Evolutionary conservation across 352 stramenopile species (phyloP).

Genomic region (Phytophthora pistaciae): DNA sequence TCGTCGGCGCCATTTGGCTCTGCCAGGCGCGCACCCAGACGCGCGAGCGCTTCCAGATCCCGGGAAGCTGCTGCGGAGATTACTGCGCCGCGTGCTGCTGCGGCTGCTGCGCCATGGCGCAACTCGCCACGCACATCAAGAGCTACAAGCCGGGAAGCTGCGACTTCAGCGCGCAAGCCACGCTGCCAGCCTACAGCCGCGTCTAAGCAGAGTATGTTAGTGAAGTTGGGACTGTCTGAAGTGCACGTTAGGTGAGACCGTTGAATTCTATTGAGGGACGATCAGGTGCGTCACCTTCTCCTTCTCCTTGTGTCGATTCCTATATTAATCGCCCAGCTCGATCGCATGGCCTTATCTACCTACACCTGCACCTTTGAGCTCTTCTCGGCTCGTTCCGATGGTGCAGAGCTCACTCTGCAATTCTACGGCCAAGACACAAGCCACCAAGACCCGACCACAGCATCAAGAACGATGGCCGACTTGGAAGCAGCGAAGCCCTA

Average conservation of each 20-base stretch:
- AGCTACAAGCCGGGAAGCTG: conserved; percentile 56
- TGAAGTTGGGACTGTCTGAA: no score
- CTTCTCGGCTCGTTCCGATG: neutral
- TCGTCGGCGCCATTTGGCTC: conserved; percentile 23
- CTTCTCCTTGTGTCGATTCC: no score
- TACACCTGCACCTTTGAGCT: no score
- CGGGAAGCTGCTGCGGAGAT: conserved; percentile 37
- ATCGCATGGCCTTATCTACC: neutral
- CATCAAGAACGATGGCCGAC: conserved; percentile 2
- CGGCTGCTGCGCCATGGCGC: conserved; percentile 43
- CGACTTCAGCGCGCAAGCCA: conserved; percentile 42
- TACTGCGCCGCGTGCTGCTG: conserved; percentile 42
- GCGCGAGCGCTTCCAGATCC: conserved; percentile 47
- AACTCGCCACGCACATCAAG: conserved; percentile 58
- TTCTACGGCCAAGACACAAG: neutral
- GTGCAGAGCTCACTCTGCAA: conserved; percentile 1
- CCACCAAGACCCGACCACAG: neutral
- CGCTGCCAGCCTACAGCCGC: conserved; percentile 41
- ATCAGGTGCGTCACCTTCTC: no score
- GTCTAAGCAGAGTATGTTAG: neutral
- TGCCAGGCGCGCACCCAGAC: conserved; percentile 37
- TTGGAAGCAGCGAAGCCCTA: neutral
- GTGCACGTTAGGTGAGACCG: no score
- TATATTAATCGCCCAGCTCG: neutral
- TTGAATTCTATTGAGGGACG: no score